Conservation (phyloP, 2,329 filamentous ascomycete species). For the Cytospora piceicola region DNA sequence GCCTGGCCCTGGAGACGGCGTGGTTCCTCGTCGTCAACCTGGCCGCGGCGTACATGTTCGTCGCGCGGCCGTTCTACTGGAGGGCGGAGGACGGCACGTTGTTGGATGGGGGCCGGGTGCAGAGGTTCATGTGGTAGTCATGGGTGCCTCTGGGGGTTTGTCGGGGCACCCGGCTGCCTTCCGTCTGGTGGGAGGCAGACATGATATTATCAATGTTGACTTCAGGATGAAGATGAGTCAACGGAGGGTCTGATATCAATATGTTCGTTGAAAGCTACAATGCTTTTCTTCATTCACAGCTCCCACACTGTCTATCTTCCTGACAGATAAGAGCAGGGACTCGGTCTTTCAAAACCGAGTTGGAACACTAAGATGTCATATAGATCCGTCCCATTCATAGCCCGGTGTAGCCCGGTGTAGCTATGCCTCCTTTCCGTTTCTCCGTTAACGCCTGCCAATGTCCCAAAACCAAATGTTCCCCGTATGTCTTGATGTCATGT, state of each 20-base stretch:
- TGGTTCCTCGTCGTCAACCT: constrained; percentile 72
- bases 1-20: constrained; percentile 62
- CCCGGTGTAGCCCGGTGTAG: not conserved
- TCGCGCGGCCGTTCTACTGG: constrained; percentile 72
- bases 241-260: too few species aligned
- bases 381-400: constrained; percentile 13
- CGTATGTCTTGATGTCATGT: not conserved
- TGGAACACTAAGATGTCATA: constrained; percentile 7
- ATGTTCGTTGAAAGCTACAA: not conserved
- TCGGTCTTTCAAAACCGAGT: not conserved
- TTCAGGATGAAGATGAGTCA: not conserved
- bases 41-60: constrained; percentile 71
- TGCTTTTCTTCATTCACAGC: constrained; percentile 17
- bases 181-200: not conserved
- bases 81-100: constrained; percentile 52
- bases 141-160: not conserved
- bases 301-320: not conserved
- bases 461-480: not conserved
- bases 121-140: constrained; percentile 80
- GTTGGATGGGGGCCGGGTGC: constrained; percentile 60
- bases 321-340: constrained; percentile 10
- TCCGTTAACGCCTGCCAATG: constrained; percentile 1
- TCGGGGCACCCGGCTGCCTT: not conserved
- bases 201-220: not conserved
- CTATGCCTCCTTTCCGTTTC: constrained; percentile 2